Conservation (phyloP, 805 yeast genomes). For the Starmerella stellata region DNA sequence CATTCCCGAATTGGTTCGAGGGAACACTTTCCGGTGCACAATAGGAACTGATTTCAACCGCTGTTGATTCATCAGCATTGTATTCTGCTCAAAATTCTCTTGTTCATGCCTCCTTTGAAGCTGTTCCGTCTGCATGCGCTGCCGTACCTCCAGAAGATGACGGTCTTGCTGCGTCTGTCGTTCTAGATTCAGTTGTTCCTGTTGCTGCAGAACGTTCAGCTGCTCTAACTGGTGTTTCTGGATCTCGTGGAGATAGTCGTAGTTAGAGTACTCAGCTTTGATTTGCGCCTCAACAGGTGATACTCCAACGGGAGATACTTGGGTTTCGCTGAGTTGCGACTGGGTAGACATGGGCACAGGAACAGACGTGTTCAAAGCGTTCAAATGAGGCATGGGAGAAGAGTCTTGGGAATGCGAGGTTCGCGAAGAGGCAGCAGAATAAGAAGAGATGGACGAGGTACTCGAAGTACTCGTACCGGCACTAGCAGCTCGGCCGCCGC, state of each 20-base stretch:
- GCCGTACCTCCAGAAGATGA: not conserved
- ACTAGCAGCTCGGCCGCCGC: no score
- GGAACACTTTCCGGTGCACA: not conserved
- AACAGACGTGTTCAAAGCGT: no score
- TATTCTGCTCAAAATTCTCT: not conserved
- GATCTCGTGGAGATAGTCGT: not conserved
- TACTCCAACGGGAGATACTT: no score
- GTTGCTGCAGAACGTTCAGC: not conserved
- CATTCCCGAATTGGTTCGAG: not conserved
- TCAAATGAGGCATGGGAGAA: no score
- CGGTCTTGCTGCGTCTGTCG: not conserved
- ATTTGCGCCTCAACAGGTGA: no score
- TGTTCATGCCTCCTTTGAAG: not conserved
- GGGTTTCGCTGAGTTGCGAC: no score
- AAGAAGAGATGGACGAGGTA: no score
- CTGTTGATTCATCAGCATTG: not conserved
- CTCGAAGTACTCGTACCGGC: no score
- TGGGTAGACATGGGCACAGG: no score
- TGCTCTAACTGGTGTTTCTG: not conserved
- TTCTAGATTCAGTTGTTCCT: not conserved
- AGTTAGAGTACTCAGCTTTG: no score
- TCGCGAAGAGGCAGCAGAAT: no score
- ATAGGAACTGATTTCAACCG: not conserved
- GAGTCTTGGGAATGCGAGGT: no score
- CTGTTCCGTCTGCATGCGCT: not conserved